Evolutionary conservation across 345 rosid species (phyloP), one percentile per base, ranked within the genome.

Genomic region (Noccaea bulbosa): DNA sequence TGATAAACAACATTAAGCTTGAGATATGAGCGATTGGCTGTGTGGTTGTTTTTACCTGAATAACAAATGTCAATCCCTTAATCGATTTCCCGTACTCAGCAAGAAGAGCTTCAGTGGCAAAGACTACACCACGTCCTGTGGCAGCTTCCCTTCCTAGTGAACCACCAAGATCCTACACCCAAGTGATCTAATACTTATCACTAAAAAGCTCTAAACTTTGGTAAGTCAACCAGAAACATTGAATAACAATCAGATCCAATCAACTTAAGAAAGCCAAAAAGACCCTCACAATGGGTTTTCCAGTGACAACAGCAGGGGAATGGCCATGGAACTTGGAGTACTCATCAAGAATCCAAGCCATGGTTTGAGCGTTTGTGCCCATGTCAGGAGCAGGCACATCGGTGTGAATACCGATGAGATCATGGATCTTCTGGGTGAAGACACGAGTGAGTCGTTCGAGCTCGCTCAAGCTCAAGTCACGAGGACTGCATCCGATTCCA

Each of bases 131-230:
- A 1, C 94, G 92, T 11, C 99, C 99, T 27, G 98, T 92, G 65
- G 99, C 99, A 80, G 98, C 96, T 70, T 95, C 98, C 75, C 99
- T 90, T 62, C 99, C 98, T 11, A 92, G 72, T 15, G 99, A 95
- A 72, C 99, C 99, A 69, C 99, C 99, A 47, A 95, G 94, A 86
- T 95, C 98, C 99, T 95, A 80, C 35, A 73, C 58, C 9, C 57
- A 43, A 41, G 33, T 35, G 61, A 41, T 11, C n/a, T 9, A 49
- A 39, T 20, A 62, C 2, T 47, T 14, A 37, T 20, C 1, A 27
- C 45, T 20, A 55, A 46, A 72, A 57, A 7, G 8, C 24, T 40
- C 51, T 65, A 49, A 58, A 59, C 62, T 67, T 67, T 41, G 34
- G 47, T 8, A 49, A 66, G 22, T 27, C 30, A 56, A 35, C 48